These are phyloP conservation scores for Avena atlantica DNA, from an alignment of 176 grass and related monocot species.

Conservation along the genomic window DNA sequence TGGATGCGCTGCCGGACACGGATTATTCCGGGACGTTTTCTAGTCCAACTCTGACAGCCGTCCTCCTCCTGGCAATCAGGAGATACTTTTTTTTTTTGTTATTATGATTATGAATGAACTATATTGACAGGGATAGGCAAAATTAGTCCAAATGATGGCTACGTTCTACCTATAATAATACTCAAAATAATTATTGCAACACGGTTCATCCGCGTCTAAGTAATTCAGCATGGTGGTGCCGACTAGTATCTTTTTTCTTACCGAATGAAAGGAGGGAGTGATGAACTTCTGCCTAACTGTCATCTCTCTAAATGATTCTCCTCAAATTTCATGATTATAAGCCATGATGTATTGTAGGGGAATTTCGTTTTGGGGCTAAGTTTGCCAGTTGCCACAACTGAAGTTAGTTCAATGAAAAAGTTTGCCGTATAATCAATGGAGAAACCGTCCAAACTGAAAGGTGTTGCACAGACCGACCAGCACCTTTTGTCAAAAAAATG, in stretches of 20 bases:
- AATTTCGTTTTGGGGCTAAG: no score
- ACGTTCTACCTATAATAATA: not conserved
- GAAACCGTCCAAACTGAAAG: no score
- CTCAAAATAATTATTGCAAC: not conserved
- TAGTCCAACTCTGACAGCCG: not conserved
- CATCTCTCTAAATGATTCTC: no score
- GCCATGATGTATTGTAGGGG: no score
- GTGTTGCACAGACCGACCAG: no score
- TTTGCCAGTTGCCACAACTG: no score
- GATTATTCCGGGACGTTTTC: not conserved
- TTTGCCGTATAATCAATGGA: no score
- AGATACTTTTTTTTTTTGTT: not conserved
- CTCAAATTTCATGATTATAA: no score
- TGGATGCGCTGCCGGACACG: not conserved
- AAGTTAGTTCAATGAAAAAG: no score
- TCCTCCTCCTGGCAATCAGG: not conserved
- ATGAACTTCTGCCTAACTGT: not conserved
- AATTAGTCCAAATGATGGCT: not conserved
- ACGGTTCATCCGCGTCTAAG: not conserved
- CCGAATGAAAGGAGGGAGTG: not conserved
- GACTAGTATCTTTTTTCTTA: not conserved
- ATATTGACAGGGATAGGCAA: not conserved
- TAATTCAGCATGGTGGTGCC: not conserved
- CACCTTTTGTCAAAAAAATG: no score
- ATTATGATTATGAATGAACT: not conserved